phyloP scores from a whole-genome alignment of 257 asterid genomes.

The Capsicum rhomboideum region DNA sequence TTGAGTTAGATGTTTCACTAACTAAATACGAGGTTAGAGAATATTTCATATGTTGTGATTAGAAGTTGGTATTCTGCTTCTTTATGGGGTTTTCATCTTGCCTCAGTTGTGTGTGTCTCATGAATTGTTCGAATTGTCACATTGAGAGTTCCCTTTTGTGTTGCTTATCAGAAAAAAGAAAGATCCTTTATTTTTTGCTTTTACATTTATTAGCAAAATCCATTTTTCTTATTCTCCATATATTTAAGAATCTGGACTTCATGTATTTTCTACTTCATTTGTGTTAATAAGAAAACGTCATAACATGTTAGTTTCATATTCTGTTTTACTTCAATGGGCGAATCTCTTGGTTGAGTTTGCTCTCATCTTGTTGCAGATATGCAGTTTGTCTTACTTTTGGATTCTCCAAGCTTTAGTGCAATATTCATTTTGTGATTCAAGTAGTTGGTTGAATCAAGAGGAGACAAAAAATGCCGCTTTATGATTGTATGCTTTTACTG shows the following conservation, averaged over 20 bases:
- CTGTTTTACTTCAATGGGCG: background rate
- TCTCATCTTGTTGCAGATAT: background rate
- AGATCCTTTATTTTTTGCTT: background rate
- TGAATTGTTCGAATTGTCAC: background rate
- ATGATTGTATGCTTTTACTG: slow-evolving; percentile 83
- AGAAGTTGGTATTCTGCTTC: background rate
- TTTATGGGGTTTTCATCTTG: background rate
- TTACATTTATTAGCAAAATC: background rate
- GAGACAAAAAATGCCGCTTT: slow-evolving; percentile 64
- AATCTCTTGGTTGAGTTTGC: background rate
- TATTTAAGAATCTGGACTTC: background rate
- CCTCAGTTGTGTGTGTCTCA: background rate
- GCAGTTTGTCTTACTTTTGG: background rate
- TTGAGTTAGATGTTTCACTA: background rate
- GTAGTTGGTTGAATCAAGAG: background rate
- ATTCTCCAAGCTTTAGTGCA: background rate
- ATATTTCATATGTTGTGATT: background rate
- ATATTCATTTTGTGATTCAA: background rate
- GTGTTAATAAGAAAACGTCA: background rate
- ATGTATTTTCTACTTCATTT: background rate
- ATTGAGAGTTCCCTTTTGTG: background rate
- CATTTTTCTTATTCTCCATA: background rate
- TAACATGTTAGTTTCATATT: background rate
- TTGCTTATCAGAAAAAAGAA: background rate
- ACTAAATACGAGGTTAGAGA: background rate